Base-by-base conservation (phyloP, 2,329 filamentous ascomycete species). In the Penicillium sp. region DNA sequence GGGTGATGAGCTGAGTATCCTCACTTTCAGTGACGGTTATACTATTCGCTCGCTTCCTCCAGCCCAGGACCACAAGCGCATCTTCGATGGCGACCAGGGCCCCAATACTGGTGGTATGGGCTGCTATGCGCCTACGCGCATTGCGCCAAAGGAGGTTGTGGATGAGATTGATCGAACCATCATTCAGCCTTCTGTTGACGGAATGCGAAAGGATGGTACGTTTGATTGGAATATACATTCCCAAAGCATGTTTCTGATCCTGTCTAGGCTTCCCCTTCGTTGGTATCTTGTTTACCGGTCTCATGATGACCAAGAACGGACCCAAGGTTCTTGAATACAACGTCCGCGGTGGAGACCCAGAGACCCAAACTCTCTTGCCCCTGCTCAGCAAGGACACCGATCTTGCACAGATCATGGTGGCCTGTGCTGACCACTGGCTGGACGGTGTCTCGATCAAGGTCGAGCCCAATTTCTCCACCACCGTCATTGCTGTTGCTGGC, bases 31-130 rank as follows among this genome's bases (percentile, higher is more conserved):
- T 63, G 93, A 98, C 65, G 93, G 93, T 45, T 85, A 86, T 65
- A 85, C 84, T 1, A 86, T 95, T 66, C 80, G 81, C 64, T 88
- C 85, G 8, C 76, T 97, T 9, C 91, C 91, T 5, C 85, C 93
- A 1, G 91, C 91, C 2, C 93, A 98, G 69, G 93, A 97, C 68
- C 93, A 98, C 76, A 97, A 98, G 78, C 82, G 89, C 54, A 89
- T 94, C 57, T 87, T 86, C 46, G 93, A 98, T 63, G 88, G 87
- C 48, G 91, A 97, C 65, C 78, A 81, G 43, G 93, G 93, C 1
- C 87, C 89, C 33, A 97, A 97, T 72, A 97, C 93, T 2, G 93
- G 91, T 52, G 93, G 93, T 35, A 97, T 97, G 93, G 93, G 93
- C 45, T 95, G 89, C 66, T 97, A 97, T 69, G 89, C 90, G 15